A percentile compares a stretch with the other conserved stretches of the same genome.
Evolutionary conservation across 148 eudicot species (phyloP).

Genomic region (Rhododendron kiyosumense): DNA sequence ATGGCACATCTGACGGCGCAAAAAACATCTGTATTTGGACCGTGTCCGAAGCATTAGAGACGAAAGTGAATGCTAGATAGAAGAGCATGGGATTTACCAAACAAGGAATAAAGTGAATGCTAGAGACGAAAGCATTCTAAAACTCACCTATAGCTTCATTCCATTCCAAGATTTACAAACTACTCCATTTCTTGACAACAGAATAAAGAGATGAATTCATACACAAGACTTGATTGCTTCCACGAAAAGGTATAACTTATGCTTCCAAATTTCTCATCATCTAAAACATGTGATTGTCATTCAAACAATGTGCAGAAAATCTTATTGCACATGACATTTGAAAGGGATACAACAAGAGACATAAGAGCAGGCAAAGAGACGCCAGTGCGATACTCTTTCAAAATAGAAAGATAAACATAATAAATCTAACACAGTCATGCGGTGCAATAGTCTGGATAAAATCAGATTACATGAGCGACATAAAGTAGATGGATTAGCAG

Average conservation of each 20-base stretch:
- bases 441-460: neutral
- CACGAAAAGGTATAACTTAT: neutral
- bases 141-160: neutral
- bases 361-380: neutral
- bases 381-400: neutral
- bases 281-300: neutral
- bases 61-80: neutral
- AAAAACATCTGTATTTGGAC: too few relatives aligned
- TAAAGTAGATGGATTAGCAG: neutral
- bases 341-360: neutral
- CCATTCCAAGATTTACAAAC: neutral
- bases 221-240: neutral
- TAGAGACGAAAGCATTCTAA: neutral
- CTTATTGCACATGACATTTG: neutral
- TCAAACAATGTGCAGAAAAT: neutral
- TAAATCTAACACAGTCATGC: neutral
- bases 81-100: neutral
- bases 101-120: neutral
- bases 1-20: too few relatives aligned
- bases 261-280: neutral
- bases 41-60: neutral
- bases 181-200: neutral
- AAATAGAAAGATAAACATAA: neutral
- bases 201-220: neutral
- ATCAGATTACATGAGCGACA: neutral